These are phyloP conservation scores for Isoetes taiwanensis DNA, from an alignment of 75 land plant genomes.

Conservation along the genomic window DNA sequence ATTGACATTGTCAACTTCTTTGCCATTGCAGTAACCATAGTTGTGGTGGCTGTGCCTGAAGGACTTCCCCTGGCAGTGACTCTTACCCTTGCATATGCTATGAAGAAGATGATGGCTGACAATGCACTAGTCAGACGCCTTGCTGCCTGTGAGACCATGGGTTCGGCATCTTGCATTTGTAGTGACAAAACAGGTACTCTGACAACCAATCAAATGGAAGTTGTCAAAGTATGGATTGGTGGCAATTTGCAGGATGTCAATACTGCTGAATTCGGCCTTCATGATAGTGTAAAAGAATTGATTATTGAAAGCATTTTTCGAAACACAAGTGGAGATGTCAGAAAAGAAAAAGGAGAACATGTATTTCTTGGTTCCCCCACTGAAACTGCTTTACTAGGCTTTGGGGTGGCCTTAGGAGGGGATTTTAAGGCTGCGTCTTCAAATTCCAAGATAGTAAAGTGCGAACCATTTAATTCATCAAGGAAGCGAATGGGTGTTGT, in stretches of 20 bases:
- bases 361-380: neutral
- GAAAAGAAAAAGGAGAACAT: conserved; percentile 20
- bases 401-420: neutral
- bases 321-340: conserved; percentile 79
- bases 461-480: neutral
- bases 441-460: neutral
- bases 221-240: neutral
- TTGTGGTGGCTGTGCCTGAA: conserved; percentile 5
- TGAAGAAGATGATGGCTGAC: conserved; percentile 3
- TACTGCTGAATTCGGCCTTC: conserved; percentile 13
- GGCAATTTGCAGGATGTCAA: conserved; percentile 14
- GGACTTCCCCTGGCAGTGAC: conserved; percentile 4
- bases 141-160: conserved; percentile 1
- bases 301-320: conserved; percentile 53
- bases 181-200: conserved; percentile 5
- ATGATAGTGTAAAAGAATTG: conserved; percentile 24
- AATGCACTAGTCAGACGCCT: neutral
- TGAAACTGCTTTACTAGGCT: neutral
- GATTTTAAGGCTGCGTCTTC: neutral
- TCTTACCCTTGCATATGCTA: neutral
- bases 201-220: neutral
- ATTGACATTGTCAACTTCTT: neutral
- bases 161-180: conserved; percentile 2
- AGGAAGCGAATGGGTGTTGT: conserved; percentile 1
- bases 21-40: neutral